Percentiles rank a stretch among this genome's conserved stretches.
Evolutionary conservation across 768 basidiomycete genomes (phyloP).

Genomic region (Hericium coralloides): DNA sequence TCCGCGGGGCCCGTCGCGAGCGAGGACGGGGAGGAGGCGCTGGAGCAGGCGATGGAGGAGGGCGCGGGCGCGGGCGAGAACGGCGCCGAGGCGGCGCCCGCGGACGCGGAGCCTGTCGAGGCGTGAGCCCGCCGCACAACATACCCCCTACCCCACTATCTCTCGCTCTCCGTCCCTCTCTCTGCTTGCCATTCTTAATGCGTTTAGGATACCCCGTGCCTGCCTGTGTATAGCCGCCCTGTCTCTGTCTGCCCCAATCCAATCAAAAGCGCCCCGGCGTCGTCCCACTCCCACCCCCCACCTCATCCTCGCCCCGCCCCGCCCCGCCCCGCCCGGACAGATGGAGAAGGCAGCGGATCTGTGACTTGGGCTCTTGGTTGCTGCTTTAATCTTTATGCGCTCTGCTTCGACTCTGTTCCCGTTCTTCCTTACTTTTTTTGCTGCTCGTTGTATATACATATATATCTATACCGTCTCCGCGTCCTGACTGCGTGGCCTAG

Average conservation of each 20-base stretch:
- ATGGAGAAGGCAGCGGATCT: conserved; percentile 41
- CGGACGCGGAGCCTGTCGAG: neutral
- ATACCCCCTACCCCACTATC: neutral
- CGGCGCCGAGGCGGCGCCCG: neutral
- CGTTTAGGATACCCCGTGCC: conserved; percentile 16
- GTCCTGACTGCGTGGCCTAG: too few relatives aligned
- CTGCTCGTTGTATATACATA: conserved; percentile 14
- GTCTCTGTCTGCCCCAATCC: conserved; percentile 9
- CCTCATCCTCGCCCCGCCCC: neutral
- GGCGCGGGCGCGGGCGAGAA: neutral
- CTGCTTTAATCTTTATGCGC: conserved; percentile 42
- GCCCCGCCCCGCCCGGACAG: conserved; percentile 22
- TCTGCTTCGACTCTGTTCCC: conserved; percentile 25
- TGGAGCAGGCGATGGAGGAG: neutral
- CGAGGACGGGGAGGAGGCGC: neutral
- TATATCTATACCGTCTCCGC: too few relatives aligned
- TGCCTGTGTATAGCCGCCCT: conserved; percentile 10
- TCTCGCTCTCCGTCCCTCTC: neutral
- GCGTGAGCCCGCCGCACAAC: neutral
- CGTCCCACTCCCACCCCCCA: neutral
- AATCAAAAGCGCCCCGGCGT: conserved; percentile 17
- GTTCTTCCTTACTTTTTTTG: conserved; percentile 19
- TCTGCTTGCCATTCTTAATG: conserved; percentile 3
- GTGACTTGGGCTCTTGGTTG: conserved; percentile 57
- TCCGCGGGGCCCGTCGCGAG: conserved; percentile 2